Percentiles rank a stretch among this genome's conserved stretches.
These are phyloP conservation scores for Polyporus tsugae DNA, from an alignment of 1,284 basidiomycete genomes.

Conservation along the genomic window DNA sequence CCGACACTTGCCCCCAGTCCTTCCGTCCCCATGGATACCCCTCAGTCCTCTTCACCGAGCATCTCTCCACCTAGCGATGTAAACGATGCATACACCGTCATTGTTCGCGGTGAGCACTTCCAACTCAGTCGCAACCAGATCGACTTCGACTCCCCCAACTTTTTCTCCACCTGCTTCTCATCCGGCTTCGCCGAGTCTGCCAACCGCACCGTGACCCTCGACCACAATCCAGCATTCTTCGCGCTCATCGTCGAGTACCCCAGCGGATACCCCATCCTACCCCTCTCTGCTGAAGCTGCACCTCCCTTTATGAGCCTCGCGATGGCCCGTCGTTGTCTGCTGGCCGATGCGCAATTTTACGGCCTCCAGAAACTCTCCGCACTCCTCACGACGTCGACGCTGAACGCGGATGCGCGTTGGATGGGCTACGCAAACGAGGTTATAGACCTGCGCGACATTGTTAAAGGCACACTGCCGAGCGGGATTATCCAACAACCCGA, in stretches of 20 bases:
- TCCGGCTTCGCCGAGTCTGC: slow-evolving; percentile 11
- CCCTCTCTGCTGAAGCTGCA: slow-evolving; percentile 3
- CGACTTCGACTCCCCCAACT: slow-evolving; percentile 16
- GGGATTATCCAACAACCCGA: neutral
- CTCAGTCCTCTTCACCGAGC: neutral
- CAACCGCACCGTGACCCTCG: slow-evolving; percentile 8
- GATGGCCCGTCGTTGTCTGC: slow-evolving; percentile 9
- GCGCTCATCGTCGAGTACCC: slow-evolving; percentile 19
- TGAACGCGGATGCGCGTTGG: neutral
- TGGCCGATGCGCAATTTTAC: slow-evolving; percentile 14
- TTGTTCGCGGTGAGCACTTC: slow-evolving; percentile 16
- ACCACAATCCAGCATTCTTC: slow-evolving; percentile 17
- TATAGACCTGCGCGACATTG: neutral
- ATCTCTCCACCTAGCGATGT: neutral
- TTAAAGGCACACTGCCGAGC: neutral
- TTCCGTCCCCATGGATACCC: no score
- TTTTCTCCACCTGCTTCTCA: slow-evolving; percentile 15
- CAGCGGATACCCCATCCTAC: slow-evolving; percentile 17
- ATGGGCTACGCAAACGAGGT: slow-evolving; percentile 1
- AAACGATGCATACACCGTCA: slow-evolving; percentile 25
- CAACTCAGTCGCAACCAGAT: slow-evolving; percentile 12
- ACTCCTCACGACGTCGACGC: neutral
- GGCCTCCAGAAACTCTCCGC: neutral
- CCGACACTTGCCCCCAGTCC: no score
- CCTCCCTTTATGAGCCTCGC: slow-evolving; percentile 5